Conservation (phyloP, 2,329 filamentous ascomycete genomes). For the Paraphoma chrysanthemicola region DNA sequence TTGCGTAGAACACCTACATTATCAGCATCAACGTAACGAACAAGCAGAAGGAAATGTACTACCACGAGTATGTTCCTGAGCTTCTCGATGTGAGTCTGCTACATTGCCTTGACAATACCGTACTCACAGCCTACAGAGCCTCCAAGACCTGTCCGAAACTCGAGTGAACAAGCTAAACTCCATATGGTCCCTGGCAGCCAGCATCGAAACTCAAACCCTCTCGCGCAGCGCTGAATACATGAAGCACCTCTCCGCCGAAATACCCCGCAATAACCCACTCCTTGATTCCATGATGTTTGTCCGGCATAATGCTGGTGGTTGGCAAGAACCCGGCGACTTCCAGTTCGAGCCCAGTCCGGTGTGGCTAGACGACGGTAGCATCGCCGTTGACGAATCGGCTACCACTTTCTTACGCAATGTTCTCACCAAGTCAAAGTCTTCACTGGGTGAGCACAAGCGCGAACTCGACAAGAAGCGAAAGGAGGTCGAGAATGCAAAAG, state of each 20-base stretch:
- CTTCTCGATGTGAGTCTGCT: conserved; percentile 74
- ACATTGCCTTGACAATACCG: not conserved
- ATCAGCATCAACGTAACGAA: conserved; percentile 97
- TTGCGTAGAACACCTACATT: conserved; percentile 81
- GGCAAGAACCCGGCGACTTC: conserved; percentile 85
- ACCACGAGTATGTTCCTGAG: conserved; percentile 95
- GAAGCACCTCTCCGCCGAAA: conserved; percentile 77
- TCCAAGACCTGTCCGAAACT: conserved; percentile 94
- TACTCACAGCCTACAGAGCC: conserved; percentile 53
- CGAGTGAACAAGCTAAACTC: conserved; percentile 82
- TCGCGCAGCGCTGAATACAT: conserved; percentile 75
- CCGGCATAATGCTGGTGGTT: conserved; percentile 82
- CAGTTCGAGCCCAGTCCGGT: conserved; percentile 92
- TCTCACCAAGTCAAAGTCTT: conserved; percentile 85
- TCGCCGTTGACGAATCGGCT: conserved; percentile 85
- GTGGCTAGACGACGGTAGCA: conserved; percentile 91
- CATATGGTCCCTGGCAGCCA: conserved; percentile 81
- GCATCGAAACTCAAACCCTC: conserved; percentile 81
- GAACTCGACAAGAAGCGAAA: conserved; percentile 86
- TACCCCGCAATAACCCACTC: conserved; percentile 83
- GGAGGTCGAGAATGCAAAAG: conserved; percentile 81
- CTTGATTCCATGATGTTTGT: conserved; percentile 99
- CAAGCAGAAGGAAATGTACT: conserved; percentile 96
- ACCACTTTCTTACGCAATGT: conserved; percentile 93
- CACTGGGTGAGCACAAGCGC: conserved; percentile 78